Evolutionary conservation across 169 alveolate genomes (phyloP).

Genomic region (Plasmodium chabaudi): DNA sequence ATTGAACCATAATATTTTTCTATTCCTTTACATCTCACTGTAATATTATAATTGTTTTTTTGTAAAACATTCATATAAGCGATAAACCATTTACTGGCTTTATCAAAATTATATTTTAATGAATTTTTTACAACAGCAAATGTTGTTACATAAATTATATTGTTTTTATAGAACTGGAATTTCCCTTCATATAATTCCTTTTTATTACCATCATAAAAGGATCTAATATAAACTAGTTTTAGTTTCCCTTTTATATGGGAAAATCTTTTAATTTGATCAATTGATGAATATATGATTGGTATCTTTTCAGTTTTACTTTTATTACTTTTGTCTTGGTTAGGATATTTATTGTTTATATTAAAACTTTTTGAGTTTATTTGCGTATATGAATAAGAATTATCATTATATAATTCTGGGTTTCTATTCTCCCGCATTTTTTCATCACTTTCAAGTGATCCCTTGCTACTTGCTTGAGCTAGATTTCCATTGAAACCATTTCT

Average conservation of each 20-base stretch:
- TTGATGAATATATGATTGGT: conserved; percentile 40
- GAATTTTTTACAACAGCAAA: conserved; percentile 59
- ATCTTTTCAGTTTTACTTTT: conserved; percentile 5
- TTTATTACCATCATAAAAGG: conserved; percentile 32
- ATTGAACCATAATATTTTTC: conserved; percentile 20
- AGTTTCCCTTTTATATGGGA: conserved; percentile 48
- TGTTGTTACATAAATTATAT: conserved; percentile 49
- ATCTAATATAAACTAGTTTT: conserved; percentile 45
- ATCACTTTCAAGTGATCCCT: background rate
- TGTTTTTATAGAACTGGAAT: conserved; percentile 48
- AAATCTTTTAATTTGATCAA: conserved; percentile 41
- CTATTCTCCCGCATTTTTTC: conserved; percentile 1
- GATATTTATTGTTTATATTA: background rate
- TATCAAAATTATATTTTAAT: conserved; percentile 20
- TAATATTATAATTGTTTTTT: conserved; percentile 54
- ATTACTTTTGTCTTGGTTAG: background rate
- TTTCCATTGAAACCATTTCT: conserved; percentile 7
- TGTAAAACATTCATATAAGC: conserved; percentile 53
- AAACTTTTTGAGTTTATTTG: background rate
- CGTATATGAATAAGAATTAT: conserved; percentile 5
- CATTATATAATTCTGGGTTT: background rate
- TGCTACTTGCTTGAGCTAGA: background rate
- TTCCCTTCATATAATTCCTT: conserved; percentile 70
- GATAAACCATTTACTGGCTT: conserved; percentile 32
- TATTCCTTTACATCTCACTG: conserved; percentile 24